Evolutionary conservation across 192 early-diverging fungal species (phyloP), one percentile per base, ranked within the genome.

Genomic region (Oehlia diaphana): DNA sequence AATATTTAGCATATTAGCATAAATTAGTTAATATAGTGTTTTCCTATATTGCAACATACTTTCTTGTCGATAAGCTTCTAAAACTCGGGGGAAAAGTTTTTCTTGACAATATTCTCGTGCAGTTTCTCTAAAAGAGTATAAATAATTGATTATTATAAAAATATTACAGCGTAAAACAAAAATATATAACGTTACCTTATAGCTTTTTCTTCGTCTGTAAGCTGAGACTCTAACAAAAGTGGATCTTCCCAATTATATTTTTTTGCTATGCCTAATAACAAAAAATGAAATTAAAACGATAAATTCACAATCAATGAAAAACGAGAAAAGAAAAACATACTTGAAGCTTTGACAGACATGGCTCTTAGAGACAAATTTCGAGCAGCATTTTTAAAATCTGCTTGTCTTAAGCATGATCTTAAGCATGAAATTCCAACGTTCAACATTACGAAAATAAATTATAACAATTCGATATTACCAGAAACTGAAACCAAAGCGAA

Each of bases 201-300:
- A 73, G 89, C 86, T 69, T 87, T 85, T 87, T 99, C 97, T 62
- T 99, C 97, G 68, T 99, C 97, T 4, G 96, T 97, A 70, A 99
- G 89, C 76, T 89, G 94, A 3, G 87, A 83, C 66, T 96, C 90
- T 67, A 97, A 89, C 85, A 93, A 92, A 49, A 99, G 83, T 2
- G 96, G 90, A 75, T 99, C 97, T 39, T 89, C 87, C 92, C 93
- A 94, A 86, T 93, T 86, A 84, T 93, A 94, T 81, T 92, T 42
- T 8, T 42, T 94, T 53, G 87, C 86, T 31, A 7, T 7, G 16
- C 53, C 53, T 58, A 58, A 58, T 21, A 21, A 21, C 14, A 58
- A 19, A 58, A 53, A 6, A 58, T 47, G 9, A 12, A 47, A 12
- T 12, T 47, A 5, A 47, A 47, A 12, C 10, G 2, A n/a, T 58